Evolutionary conservation across 805 yeast species (phyloP).

Genomic region (Candida maris): DNA sequence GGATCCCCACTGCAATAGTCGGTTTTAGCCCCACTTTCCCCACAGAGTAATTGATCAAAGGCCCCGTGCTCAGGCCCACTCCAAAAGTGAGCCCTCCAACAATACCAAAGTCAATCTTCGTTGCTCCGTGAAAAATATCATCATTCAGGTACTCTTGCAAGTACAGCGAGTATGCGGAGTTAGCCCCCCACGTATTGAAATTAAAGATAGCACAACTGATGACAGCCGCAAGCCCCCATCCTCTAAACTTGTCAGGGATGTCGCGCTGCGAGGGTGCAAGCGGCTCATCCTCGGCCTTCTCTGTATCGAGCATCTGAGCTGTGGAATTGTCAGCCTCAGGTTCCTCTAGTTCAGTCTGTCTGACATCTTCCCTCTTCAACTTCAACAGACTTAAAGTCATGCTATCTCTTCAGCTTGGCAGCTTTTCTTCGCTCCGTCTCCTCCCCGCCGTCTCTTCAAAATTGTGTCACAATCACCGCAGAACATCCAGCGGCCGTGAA

Average conservation of each 20-base stretch:
- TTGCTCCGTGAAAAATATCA: slow-evolving; percentile 50
- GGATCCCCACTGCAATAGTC: slow-evolving; percentile 45
- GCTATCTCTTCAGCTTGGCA: no score
- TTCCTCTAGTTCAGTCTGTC: no score
- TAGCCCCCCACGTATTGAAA: slow-evolving; percentile 71
- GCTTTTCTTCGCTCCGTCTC: no score
- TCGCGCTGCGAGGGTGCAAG: slow-evolving; percentile 7
- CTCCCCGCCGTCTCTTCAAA: no score
- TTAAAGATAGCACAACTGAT: slow-evolving; percentile 47
- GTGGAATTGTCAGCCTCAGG: no score
- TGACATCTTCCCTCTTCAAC: no score
- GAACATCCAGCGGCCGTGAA: no score
- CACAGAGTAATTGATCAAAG: slow-evolving; percentile 41
- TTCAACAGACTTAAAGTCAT: no score
- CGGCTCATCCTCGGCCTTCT: slow-evolving; percentile 1
- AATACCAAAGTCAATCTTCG: slow-evolving; percentile 56
- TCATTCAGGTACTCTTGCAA: slow-evolving; percentile 52
- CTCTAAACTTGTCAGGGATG: slow-evolving; percentile 64
- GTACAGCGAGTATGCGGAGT: slow-evolving; percentile 62
- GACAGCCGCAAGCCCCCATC: slow-evolving; percentile 53
- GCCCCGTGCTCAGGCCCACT: slow-evolving; percentile 46
- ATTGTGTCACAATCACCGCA: no score
- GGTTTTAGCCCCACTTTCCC: slow-evolving; percentile 42
- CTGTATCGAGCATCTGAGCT: no score
- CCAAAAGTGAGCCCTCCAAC: slow-evolving; percentile 69